A percentile compares a stretch with the other conserved stretches of the same genome.
Evolutionary conservation across 2,329 filamentous ascomycete species (phyloP).

Genomic region (Cladobotryum mycophilum): DNA sequence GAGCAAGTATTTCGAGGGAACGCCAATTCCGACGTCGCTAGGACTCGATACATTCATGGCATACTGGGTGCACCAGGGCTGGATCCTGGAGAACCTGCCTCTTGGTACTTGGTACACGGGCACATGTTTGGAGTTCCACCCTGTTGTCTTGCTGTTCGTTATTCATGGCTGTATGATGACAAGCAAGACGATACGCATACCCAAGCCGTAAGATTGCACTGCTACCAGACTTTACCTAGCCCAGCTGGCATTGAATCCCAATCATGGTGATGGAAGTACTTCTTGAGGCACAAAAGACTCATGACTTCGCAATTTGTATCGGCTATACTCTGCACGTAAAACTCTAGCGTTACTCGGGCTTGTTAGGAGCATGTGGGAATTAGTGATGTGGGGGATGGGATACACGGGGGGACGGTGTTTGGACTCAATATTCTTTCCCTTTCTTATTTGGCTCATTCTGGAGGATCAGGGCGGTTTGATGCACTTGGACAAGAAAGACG

Average conservation of each 20-base stretch:
- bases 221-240: not conserved
- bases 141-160: conserved; percentile 72
- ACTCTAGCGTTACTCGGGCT: not conserved
- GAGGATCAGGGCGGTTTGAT: not conserved
- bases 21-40: conserved; percentile 87
- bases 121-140: conserved; percentile 74
- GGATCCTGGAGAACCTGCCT: conserved; percentile 74
- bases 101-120: conserved; percentile 63
- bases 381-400: not conserved
- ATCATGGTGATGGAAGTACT: conserved; percentile 1
- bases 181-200: conserved; percentile 89
- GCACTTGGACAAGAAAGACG: conserved; percentile 2
- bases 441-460: not conserved
- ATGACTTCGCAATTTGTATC: not conserved
- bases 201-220: conserved; percentile 59
- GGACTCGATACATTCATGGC: conserved; percentile 78
- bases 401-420: not conserved
- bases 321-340: not conserved
- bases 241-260: not conserved
- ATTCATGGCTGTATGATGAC: conserved; percentile 92
- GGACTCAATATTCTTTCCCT: not conserved
- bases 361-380: not conserved
- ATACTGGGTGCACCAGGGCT: conserved; percentile 77
- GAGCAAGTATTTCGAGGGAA: conserved; percentile 93
- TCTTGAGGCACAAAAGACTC: not conserved